Conservation (phyloP, 257 asterid genomes). For the Linderniella brevidens region DNA sequence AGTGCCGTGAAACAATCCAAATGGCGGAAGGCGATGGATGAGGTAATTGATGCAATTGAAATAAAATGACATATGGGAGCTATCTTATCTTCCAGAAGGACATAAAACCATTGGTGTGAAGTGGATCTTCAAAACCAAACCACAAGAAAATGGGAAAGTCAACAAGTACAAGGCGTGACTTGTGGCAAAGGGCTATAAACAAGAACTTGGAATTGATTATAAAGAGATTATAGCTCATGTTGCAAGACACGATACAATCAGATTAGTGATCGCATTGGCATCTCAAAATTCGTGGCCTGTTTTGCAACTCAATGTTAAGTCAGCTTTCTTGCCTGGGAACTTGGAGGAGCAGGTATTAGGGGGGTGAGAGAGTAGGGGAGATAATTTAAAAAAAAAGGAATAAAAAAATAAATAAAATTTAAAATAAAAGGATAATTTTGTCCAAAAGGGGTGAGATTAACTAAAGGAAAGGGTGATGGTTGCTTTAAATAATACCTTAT, state of each 20-base stretch:
- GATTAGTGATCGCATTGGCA: neutral
- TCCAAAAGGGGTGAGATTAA: too few species aligned
- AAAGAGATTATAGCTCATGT: neutral
- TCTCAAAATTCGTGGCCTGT: neutral
- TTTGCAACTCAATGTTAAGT: constrained; percentile 1
- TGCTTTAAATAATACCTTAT: too few species aligned
- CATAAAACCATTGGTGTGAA: neutral
- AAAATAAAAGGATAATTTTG: too few species aligned
- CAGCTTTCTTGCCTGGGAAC: neutral
- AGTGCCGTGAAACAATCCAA: neutral
- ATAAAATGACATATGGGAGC: neutral
- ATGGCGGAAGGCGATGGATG: neutral
- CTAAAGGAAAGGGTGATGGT: too few species aligned
- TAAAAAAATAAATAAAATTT: too few species aligned
- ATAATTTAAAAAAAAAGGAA: too few species aligned
- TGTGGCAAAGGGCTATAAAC: constrained; percentile 3
- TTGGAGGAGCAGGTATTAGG: neutral
- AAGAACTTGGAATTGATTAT: too few species aligned
- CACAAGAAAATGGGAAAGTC: neutral
- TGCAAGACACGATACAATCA: neutral
- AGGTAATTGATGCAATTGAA: neutral
- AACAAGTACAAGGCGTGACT: constrained; percentile 1
- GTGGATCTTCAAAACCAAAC: constrained; percentile 1
- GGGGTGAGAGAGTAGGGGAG: too few species aligned
- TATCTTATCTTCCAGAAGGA: neutral